A percentile compares a stretch with the other conserved stretches of the same genome.
These are phyloP conservation scores for Chaetomium strumarium DNA, from an alignment of 2,329 filamentous ascomycete species.

Conservation along the genomic window DNA sequence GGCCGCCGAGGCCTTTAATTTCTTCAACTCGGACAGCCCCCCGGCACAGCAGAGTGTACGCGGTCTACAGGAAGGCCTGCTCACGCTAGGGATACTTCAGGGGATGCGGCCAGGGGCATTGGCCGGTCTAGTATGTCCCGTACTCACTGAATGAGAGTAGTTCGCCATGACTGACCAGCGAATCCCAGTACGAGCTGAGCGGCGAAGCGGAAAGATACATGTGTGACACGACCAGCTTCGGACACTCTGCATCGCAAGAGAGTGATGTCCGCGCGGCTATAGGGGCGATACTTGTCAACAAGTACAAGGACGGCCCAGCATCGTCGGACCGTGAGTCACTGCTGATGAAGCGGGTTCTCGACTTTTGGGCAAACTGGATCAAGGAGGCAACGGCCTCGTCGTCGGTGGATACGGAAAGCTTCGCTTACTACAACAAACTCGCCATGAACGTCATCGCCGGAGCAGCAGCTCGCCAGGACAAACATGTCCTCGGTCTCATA, in stretches of 20 bases:
- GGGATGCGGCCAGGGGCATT: conserved; percentile 28
- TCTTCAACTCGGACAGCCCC: conserved; percentile 20
- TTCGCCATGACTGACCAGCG: conserved; percentile 6
- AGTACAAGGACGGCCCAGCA: conserved; percentile 30
- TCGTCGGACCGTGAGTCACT: conserved; percentile 18
- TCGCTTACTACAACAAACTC: conserved; percentile 20
- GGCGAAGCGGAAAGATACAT: conserved; percentile 22
- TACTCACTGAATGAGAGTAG: too few species aligned
- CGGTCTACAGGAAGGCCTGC: conserved; percentile 1
- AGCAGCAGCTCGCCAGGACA: conserved; percentile 31
- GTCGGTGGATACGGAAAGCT: conserved; percentile 5
- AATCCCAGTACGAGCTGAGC: conserved; percentile 21
- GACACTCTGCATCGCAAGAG: conserved; percentile 4
- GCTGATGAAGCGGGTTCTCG: conserved; percentile 16
- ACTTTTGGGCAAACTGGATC: conserved; percentile 22
- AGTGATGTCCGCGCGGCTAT: conserved; percentile 30
- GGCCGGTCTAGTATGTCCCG: conserved; percentile 24
- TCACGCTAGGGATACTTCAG: conserved; percentile 27
- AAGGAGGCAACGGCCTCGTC: conserved; percentile 12
- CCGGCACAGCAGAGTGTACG: not conserved
- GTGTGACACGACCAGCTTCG: conserved; percentile 15
- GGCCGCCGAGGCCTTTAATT: conserved; percentile 22
- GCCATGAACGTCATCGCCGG: conserved; percentile 28
- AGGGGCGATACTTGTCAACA: conserved; percentile 40
- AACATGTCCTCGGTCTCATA: conserved; percentile 30